Percentiles rank a stretch among this genome's conserved stretches.
Conservation (phyloP, 768 basidiomycete species). For the Trametes cinnabarina region DNA sequence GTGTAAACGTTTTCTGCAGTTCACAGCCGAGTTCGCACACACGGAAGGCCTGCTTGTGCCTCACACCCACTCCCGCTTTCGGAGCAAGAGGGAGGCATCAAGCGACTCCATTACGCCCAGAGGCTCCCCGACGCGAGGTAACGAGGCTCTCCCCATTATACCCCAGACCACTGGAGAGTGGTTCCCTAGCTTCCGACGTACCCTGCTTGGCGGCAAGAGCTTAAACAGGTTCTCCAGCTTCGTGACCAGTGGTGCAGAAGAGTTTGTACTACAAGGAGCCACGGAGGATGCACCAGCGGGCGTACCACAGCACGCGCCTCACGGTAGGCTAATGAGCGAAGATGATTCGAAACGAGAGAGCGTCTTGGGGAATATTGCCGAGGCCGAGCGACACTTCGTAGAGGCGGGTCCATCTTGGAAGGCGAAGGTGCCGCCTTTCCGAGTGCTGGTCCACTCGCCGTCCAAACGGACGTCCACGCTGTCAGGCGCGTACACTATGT, state of each 20-base stretch:
- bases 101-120: constrained; percentile 50
- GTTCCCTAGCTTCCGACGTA: constrained; percentile 70
- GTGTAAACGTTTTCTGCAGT: constrained; percentile 42
- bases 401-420: constrained; percentile 73
- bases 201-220: constrained; percentile 72
- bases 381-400: constrained; percentile 69
- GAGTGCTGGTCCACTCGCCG: constrained; percentile 75
- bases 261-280: constrained; percentile 72
- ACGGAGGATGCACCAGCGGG: constrained; percentile 33
- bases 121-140: constrained; percentile 30
- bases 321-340: constrained; percentile 38
- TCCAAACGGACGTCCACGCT: constrained; percentile 67
- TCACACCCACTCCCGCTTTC: constrained; percentile 23
- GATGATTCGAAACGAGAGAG: constrained; percentile 22
- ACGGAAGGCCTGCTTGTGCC: constrained; percentile 44
- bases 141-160: constrained; percentile 42
- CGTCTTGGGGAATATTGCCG: constrained; percentile 26
- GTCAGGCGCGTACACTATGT: constrained; percentile 72
- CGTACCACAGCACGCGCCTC: constrained; percentile 26
- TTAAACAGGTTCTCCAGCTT: constrained; percentile 85
- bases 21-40: constrained; percentile 60
- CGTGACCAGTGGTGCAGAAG: constrained; percentile 83
- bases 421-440: constrained; percentile 68
- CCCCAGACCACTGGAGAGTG: constrained; percentile 75
- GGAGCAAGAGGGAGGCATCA: constrained; percentile 38